phyloP scores from a whole-genome alignment of 331 rosid genomes.

The Phaseolus coccineus region DNA sequence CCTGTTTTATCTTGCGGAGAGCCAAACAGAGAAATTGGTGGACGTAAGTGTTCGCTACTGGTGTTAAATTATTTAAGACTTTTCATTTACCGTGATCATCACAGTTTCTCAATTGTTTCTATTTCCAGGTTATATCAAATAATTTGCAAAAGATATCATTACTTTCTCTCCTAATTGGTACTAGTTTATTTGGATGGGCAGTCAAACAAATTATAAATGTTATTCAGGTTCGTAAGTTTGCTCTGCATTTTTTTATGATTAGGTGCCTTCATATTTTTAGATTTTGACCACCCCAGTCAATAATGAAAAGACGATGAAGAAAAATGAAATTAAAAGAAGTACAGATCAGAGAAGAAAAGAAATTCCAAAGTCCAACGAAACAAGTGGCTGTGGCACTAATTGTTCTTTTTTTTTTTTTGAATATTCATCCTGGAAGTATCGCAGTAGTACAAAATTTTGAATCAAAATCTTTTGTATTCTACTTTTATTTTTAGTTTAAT shows the following conservation, averaged over 20 bases:
- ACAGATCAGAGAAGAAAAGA: background rate
- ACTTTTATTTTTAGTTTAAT: slow-evolving; percentile 4
- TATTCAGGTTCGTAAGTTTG: slow-evolving; percentile 74
- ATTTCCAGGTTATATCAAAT: slow-evolving; percentile 70
- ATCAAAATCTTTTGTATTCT: background rate
- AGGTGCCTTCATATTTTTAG: slow-evolving; percentile 12
- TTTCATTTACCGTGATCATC: slow-evolving; percentile 25
- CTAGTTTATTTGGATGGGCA: slow-evolving; percentile 88
- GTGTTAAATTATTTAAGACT: slow-evolving; percentile 17
- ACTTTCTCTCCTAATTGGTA: slow-evolving; percentile 61
- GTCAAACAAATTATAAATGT: slow-evolving; percentile 85
- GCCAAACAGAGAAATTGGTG: slow-evolving; percentile 64
- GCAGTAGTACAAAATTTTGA: slow-evolving; percentile 12
- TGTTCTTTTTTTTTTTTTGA: slow-evolving; percentile 15
- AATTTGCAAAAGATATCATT: slow-evolving; percentile 57
- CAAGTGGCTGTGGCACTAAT: background rate
- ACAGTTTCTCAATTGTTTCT: slow-evolving; percentile 40
- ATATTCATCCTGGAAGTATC: slow-evolving; percentile 6
- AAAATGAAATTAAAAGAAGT: background rate
- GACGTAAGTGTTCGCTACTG: slow-evolving; percentile 62
- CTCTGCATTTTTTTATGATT: slow-evolving; percentile 31
- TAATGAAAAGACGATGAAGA: background rate
- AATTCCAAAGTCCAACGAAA: slow-evolving; percentile 24
- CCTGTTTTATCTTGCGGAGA: slow-evolving; percentile 78
- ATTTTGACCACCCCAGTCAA: slow-evolving; percentile 22